Evolutionary conservation across 2,329 filamentous ascomycete species (phyloP), one percentile per base, ranked within the genome.

Genomic region (Hortaea sp.): DNA sequence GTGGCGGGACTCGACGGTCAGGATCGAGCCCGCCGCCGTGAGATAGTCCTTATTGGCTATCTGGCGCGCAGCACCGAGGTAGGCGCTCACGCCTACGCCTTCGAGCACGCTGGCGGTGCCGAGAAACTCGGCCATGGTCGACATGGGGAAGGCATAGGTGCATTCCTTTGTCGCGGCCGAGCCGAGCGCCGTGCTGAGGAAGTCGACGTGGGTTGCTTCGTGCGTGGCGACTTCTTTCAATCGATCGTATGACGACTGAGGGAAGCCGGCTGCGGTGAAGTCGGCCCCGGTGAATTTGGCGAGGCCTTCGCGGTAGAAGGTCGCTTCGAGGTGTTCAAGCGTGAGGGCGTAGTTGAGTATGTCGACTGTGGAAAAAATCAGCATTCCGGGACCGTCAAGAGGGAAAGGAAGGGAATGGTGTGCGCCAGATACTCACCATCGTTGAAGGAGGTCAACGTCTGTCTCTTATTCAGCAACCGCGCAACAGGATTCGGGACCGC

Each of bases 1-100:
- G 66, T 85, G 81, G 7, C 81, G 74, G 30, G 81, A 73, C 57
- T 84, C 81, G 46, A 82, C 74, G 29, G 77, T 78, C 31, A 85
- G 68, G 57, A 85, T 79, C 46, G 74, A 75, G 28, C 75, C 80
- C 1, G 80, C 81, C 4, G 73, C 74, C 0, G 75, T 76, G 40
- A 84, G 66, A 64, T 81, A 81, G 20, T 67, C 66, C 51, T 77
- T 73, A 60, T 73, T 71, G 49, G 74, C 70, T 51, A 79, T 80
- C 49, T 69, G 68, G 27, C 73, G 72, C 5, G 80, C 80, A 12
- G 79, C 80, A 40, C 78, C 77, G 40, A 84, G 72, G 64, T 81
- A 81, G 13, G 76, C 76, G 29, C 71, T 74, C 43, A 78, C 72
- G 52, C 76, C 77, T 37, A 81, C 74, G 40, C 71, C 73, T 58